Conservation (phyloP, 2,329 filamentous ascomycete species). For the Fusarium sp. region DNA sequence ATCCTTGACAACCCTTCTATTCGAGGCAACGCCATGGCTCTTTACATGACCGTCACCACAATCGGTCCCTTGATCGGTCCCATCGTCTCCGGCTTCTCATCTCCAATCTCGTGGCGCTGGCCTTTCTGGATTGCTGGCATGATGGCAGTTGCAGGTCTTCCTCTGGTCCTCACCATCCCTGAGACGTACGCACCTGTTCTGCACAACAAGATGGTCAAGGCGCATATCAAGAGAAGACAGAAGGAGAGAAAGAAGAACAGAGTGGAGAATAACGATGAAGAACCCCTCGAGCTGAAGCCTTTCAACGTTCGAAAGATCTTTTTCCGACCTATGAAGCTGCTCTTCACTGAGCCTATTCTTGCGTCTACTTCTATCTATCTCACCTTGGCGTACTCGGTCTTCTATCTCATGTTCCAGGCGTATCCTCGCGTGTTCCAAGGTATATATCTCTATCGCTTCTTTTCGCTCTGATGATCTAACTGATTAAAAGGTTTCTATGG, state of each 20-base stretch:
- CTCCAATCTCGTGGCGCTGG: constrained; percentile 57
- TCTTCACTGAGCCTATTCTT: constrained; percentile 63
- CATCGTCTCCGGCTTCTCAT: constrained; percentile 62
- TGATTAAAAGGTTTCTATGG: constrained; percentile 49
- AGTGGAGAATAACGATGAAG: constrained; percentile 50
- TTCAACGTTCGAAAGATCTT: constrained; percentile 58
- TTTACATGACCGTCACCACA: constrained; percentile 52
- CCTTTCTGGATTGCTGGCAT: constrained; percentile 54
- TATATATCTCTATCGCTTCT: background rate
- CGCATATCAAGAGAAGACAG: constrained; percentile 58
- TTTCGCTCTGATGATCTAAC: background rate
- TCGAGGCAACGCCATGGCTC: constrained; percentile 48
- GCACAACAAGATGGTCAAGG: constrained; percentile 60
- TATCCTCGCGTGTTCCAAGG: constrained; percentile 62
- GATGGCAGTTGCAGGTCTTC: constrained; percentile 45
- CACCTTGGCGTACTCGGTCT: constrained; percentile 61
- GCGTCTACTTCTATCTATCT: constrained; percentile 60
- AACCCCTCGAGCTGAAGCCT: constrained; percentile 50
- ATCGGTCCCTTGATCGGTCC: constrained; percentile 58
- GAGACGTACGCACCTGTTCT: constrained; percentile 64
- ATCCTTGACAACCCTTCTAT: constrained; percentile 48
- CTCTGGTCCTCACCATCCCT: constrained; percentile 53
- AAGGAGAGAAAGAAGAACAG: constrained; percentile 58
- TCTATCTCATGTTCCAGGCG: constrained; percentile 64
- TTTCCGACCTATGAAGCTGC: constrained; percentile 60